These are phyloP conservation scores for Podila epicladia DNA, from an alignment of 192 early-diverging fungal species.

Conservation along the genomic window DNA sequence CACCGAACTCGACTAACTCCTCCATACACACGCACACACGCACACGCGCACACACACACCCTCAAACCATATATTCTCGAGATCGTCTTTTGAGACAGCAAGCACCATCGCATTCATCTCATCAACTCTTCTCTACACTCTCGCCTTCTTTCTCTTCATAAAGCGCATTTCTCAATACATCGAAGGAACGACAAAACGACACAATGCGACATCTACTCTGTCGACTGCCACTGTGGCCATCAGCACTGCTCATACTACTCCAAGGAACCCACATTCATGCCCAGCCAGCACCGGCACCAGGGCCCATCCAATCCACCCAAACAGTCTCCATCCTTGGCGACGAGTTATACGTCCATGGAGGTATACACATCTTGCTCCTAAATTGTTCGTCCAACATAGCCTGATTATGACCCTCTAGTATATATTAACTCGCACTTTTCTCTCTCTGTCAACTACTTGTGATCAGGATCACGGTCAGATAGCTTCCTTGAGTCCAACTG, in stretches of 20 bases:
- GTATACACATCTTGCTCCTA: constrained; percentile 4
- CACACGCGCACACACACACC: too few relatives aligned
- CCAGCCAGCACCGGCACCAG: constrained; percentile 8
- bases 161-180: too few relatives aligned
- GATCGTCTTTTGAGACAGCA: too few relatives aligned
- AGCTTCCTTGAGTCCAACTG: constrained; percentile 33
- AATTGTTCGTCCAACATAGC: not conserved
- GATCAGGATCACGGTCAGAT: constrained; percentile 20
- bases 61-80: too few relatives aligned
- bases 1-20: too few relatives aligned
- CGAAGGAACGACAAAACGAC: too few relatives aligned
- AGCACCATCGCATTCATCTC: too few relatives aligned
- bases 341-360: constrained; percentile 48
- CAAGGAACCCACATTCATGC: constrained; percentile 14
- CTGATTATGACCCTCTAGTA: not conserved
- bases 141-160: too few relatives aligned
- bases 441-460: not conserved
- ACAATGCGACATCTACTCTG: too few relatives aligned
- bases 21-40: too few relatives aligned
- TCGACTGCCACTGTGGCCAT: too few relatives aligned
- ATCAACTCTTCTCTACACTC: too few relatives aligned
- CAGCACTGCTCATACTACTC: constrained; percentile 16
- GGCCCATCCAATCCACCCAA: constrained; percentile 28
- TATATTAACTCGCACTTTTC: not conserved
- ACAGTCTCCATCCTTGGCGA: constrained; percentile 43